These are phyloP conservation scores for Pichia norvegensis DNA, from an alignment of 1,139 yeast genomes.

Conservation along the genomic window DNA sequence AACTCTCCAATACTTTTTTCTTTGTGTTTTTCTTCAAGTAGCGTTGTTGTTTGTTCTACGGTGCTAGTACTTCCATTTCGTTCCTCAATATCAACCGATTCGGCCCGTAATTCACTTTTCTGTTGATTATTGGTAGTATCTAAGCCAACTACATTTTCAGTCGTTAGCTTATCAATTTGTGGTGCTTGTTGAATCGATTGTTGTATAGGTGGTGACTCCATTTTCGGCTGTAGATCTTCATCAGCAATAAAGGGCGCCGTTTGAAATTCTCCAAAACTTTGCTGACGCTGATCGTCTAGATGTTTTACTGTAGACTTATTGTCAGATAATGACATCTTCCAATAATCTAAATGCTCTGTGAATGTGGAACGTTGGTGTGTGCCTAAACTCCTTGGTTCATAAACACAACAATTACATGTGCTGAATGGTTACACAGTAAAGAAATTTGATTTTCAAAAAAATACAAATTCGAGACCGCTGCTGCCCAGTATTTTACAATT, in stretches of 20 bases:
- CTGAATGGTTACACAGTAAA: not conserved
- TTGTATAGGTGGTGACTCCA: not conserved
- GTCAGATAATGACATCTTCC: not conserved
- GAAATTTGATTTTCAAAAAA: not conserved
- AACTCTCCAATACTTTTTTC: not conserved
- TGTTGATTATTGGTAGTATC: too few relatives aligned
- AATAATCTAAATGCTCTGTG: not conserved
- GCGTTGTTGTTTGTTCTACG: not conserved
- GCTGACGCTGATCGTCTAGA: not conserved
- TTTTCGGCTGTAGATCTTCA: not conserved
- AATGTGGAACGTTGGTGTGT: not conserved
- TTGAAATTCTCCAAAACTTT: not conserved
- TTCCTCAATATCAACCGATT: not conserved
- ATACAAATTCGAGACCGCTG: not conserved
- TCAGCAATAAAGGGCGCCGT: slow-evolving; percentile 1
- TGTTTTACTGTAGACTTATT: not conserved
- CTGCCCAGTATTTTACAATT: too few relatives aligned
- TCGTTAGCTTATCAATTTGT: not conserved
- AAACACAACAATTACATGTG: not conserved
- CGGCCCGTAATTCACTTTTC: too few relatives aligned
- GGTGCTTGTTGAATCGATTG: not conserved
- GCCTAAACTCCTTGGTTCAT: not conserved
- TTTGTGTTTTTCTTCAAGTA: not conserved
- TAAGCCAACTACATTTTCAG: not conserved
- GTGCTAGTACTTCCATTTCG: not conserved